Evolutionary conservation across 139 green algal genomes (phyloP).

Genomic region (Coccomyxa sp.): DNA sequence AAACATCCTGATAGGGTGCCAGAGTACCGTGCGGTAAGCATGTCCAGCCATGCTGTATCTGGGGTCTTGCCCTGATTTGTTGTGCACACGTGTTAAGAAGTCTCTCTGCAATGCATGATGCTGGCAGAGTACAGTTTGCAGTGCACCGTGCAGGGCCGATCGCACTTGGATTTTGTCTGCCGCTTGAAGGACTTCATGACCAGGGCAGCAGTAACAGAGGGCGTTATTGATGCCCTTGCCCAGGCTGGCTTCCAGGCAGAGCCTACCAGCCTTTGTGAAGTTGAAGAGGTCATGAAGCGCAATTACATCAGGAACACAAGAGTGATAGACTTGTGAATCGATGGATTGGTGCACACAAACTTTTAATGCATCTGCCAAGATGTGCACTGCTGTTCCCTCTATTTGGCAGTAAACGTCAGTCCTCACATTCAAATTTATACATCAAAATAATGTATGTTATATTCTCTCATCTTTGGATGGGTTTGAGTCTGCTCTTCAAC

Average conservation of each 20-base stretch:
- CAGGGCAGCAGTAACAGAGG: conserved; percentile 16
- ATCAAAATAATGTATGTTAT: too few species aligned
- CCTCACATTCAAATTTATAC: too few species aligned
- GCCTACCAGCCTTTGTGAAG: conserved; percentile 27
- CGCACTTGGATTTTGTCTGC: conserved; percentile 62
- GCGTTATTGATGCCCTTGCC: conserved; percentile 18
- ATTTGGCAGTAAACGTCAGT: too few species aligned
- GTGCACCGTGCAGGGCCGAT: conserved; percentile 30
- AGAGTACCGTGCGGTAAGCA: conserved; percentile 66
- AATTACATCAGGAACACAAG: conserved; percentile 37
- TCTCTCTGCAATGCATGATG: neutral
- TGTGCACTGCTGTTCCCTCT: too few species aligned
- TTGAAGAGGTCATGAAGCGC: conserved; percentile 19
- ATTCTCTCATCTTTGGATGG: too few species aligned
- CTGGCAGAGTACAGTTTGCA: neutral
- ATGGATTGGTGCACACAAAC: too few species aligned
- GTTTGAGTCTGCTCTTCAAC: too few species aligned
- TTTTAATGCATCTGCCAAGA: too few species aligned
- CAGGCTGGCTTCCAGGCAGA: conserved; percentile 25
- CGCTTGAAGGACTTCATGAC: conserved; percentile 41
- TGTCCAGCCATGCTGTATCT: neutral
- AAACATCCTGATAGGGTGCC: conserved; percentile 64
- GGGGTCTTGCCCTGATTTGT: neutral
- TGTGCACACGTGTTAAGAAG: neutral
- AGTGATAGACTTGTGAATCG: conserved; percentile 13